Conservation (phyloP, 139 green algal species). For the Ulvella scutata region DNA sequence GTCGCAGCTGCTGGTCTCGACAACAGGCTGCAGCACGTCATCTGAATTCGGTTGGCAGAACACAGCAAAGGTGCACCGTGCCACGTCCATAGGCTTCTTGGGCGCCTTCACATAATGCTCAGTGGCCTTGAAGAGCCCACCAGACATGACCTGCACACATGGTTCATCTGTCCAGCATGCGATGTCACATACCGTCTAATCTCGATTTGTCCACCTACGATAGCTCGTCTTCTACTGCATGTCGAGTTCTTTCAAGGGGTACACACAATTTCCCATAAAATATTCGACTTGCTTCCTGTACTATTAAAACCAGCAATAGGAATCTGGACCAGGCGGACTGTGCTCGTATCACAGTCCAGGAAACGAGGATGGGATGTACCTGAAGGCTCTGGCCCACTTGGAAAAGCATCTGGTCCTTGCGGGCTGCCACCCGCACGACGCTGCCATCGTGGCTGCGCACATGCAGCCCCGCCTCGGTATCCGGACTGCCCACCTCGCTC, state of each 20-base stretch:
- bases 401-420: neutral
- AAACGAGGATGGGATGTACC: too few species aligned
- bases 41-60: conserved; percentile 5
- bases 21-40: too few species aligned
- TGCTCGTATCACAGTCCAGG: too few species aligned
- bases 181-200: too few species aligned
- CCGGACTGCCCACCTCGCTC: neutral
- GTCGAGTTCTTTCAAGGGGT: too few species aligned
- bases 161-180: too few species aligned
- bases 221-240: too few species aligned
- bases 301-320: too few species aligned
- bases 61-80: neutral
- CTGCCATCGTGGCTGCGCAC: neutral
- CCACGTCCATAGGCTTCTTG: neutral
- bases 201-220: too few species aligned
- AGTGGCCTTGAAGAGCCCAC: neutral
- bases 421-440: neutral
- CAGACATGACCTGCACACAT: neutral
- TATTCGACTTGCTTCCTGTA: too few species aligned
- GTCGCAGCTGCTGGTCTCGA: neutral
- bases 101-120: neutral
- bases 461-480: neutral
- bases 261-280: too few species aligned
- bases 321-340: too few species aligned
- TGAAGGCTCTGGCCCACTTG: neutral